Base-by-base conservation (phyloP, 768 basidiomycete species). In the Lepiota brunneoincarnata region DNA sequence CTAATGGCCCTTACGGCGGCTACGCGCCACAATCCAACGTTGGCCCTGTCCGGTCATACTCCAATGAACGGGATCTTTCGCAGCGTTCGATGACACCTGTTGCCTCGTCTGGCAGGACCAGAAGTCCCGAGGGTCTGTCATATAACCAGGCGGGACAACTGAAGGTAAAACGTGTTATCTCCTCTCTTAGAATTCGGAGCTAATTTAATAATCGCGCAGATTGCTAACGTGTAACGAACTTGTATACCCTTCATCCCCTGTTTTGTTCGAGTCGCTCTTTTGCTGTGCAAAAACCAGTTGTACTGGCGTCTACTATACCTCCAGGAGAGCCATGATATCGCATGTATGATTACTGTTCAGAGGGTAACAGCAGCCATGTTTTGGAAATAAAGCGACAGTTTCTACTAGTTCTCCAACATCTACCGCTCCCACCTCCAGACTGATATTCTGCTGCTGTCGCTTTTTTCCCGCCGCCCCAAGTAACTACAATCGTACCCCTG, bases 261-360 rank as follows among this genome's bases (percentile, higher is more conserved):
- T 18, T 31, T 44, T 37, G 17, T 41, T 31, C 31, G 51, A 28
- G 44, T 54, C 53, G 17, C 31, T 53, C 44, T 11, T 47, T 48
- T 36, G 12, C 14, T 23, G 40, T 28, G 45, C 44, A 28, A 42
- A 31, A 54, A 11, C 53, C 53, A 54, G 45, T 48, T 54, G 45
- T 17, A 54, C 53, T 54, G 53, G 53, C 24, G 45, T 28, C 46
- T 35, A 35, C 31, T 34, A 38, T 39, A 40, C 31, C 53, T 47
- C 45, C 45, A 40, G 39, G 46, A 48, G 53, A 47, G 53, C 23
- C 17, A 20, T 24, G 31, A 31, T 31, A 10, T 31, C 11, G 31
- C 11, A 31, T 47, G 46, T 47, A 35, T 23, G 45, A 54, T 42
- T 54, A 37, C 44, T 46, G 23, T 28, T 46, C 38, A 38, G 43